A percentile compares a stretch with the other conserved stretches of the same genome.
Evolutionary conservation across 176 grass and related monocot species (phyloP).

Genomic region (Secale cereale): DNA sequence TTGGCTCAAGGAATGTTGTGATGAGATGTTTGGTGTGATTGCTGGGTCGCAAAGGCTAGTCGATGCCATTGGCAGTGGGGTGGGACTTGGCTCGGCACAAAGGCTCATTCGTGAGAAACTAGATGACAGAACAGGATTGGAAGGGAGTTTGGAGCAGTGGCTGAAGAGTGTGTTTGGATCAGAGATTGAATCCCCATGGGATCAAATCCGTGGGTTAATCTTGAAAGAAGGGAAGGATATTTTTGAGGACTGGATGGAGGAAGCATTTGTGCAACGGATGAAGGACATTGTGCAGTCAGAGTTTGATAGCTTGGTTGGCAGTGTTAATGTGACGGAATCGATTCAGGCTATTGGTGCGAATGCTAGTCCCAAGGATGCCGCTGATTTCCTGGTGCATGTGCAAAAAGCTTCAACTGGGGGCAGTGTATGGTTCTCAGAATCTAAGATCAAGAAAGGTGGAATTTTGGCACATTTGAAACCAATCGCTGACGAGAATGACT

Average conservation of each 20-base stretch:
- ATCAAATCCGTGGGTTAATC: conserved; percentile 79
- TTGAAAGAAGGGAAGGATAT: conserved; percentile 87
- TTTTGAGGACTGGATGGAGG: conserved; percentile 87
- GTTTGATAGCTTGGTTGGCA: conserved; percentile 55
- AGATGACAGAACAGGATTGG: conserved; percentile 65
- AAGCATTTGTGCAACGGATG: conserved; percentile 73
- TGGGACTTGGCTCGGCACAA: conserved; percentile 58
- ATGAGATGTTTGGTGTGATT: conserved; percentile 67
- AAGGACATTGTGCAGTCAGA: conserved; percentile 81
- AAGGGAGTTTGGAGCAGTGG: conserved; percentile 88
- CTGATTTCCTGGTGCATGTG: conserved; percentile 60
- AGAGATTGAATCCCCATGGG: conserved; percentile 91
- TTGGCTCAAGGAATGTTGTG: conserved; percentile 78
- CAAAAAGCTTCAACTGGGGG: conserved; percentile 51
- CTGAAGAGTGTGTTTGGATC: conserved; percentile 88
- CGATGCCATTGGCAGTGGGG: conserved; percentile 65
- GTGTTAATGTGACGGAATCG: conserved; percentile 61
- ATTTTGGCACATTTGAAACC: conserved; percentile 78
- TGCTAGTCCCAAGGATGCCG: conserved; percentile 35
- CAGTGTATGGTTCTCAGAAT: conserved; percentile 87
- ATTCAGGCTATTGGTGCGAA: conserved; percentile 55
- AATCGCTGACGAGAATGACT: conserved; percentile 86
- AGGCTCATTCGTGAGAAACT: conserved; percentile 61
- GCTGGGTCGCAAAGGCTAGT: conserved; percentile 49
- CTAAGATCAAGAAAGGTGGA: conserved; percentile 82